phyloP scores from a whole-genome alignment of 2,329 filamentous ascomycete genomes.

The Aspergillus felis region DNA sequence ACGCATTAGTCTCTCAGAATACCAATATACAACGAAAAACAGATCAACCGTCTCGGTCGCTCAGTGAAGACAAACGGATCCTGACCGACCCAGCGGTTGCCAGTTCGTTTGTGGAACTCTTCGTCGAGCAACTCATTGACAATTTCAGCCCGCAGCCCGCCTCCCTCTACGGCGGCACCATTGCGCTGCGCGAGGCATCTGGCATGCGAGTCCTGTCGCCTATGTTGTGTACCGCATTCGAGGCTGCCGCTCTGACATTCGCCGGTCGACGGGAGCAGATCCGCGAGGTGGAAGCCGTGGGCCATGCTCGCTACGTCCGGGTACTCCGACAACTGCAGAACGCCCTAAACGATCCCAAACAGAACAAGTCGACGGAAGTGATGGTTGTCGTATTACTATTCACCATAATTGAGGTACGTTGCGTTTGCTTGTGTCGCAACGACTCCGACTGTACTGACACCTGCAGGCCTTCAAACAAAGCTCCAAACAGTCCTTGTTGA shows the following conservation, averaged over 20 bases:
- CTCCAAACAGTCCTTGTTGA: slow-evolving; percentile 21
- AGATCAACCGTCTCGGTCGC: neutral
- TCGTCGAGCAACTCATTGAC: slow-evolving; percentile 21
- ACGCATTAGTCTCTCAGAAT: neutral
- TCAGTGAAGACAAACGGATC: slow-evolving; percentile 7
- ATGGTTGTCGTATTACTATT: slow-evolving; percentile 20
- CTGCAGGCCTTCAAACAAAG: slow-evolving; percentile 24
- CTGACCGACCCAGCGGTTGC: slow-evolving; percentile 15
- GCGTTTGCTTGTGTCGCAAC: neutral
- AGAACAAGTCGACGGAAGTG: slow-evolving; percentile 21
- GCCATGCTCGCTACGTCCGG: slow-evolving; percentile 18
- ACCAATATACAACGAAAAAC: no score
- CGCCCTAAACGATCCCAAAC: slow-evolving; percentile 14
- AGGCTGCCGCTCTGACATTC: slow-evolving; percentile 22
- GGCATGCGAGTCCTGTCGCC: slow-evolving; percentile 23
- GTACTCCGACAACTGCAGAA: slow-evolving; percentile 16
- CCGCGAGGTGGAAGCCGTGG: slow-evolving; percentile 15
- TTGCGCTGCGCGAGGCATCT: slow-evolving; percentile 21
- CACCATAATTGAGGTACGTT: slow-evolving; percentile 23
- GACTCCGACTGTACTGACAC: neutral
- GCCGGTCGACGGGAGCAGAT: slow-evolving; percentile 17
- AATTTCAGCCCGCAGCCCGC: slow-evolving; percentile 19
- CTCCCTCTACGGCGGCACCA: slow-evolving; percentile 14
- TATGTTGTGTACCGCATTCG: slow-evolving; percentile 20
- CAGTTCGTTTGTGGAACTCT: slow-evolving; percentile 19